phyloP scores from a whole-genome alignment of 805 yeast species.

The Metschnikowia peoriensis region DNA sequence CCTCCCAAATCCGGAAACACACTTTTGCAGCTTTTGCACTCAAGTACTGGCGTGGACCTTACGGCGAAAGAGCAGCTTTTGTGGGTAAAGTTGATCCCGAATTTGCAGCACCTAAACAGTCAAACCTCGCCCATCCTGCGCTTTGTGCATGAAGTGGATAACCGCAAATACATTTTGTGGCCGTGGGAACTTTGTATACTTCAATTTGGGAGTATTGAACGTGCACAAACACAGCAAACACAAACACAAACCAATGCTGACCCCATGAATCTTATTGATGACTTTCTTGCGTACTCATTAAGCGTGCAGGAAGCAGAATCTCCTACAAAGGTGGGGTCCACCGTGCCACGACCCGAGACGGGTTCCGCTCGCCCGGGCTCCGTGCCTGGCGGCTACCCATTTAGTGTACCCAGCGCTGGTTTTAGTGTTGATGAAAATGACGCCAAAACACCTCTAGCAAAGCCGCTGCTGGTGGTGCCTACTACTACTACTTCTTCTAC shows the following conservation, averaged over 20 bases:
- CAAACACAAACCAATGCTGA: constrained; percentile 12
- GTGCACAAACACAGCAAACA: not conserved
- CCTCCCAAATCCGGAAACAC: constrained; percentile 27
- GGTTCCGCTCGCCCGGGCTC: not conserved
- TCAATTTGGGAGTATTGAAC: constrained; percentile 42
- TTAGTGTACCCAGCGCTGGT: constrained; percentile 17
- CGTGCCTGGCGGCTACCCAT: constrained; percentile 7
- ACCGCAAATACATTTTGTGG: constrained; percentile 64
- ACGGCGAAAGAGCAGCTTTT: constrained; percentile 25
- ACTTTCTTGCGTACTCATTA: constrained; percentile 23
- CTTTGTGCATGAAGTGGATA: constrained; percentile 52
- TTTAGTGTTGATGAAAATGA: not conserved
- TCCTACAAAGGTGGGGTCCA: not conserved
- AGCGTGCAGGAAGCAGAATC: constrained; percentile 18
- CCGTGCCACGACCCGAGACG: not conserved
- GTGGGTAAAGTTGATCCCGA: constrained; percentile 72
- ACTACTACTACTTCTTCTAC: no score
- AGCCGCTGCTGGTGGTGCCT: not conserved
- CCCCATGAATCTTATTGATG: constrained; percentile 35
- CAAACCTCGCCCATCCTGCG: constrained; percentile 61
- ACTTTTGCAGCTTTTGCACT: constrained; percentile 30
- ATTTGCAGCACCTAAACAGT: constrained; percentile 64
- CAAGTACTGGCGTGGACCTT: constrained; percentile 33
- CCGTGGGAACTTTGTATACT: constrained; percentile 65
- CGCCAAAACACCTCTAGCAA: constrained; percentile 10